phyloP scores from a whole-genome alignment of 306 rosid genomes.

The Pyrus pyrifolia region DNA sequence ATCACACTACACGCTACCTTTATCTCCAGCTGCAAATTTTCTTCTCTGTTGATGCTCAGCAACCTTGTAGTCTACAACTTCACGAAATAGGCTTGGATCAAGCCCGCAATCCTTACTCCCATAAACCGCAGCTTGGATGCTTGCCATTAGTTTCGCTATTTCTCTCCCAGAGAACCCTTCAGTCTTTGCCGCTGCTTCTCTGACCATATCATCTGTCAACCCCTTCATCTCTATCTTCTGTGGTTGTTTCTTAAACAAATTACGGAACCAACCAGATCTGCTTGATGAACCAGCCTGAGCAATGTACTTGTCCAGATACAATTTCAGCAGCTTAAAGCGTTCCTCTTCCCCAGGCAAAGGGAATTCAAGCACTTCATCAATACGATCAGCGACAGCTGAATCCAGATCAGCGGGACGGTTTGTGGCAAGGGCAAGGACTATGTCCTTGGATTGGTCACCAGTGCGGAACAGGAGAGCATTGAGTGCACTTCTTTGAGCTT shows the following conservation, averaged over 20 bases:
- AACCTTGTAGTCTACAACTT: slow-evolving; percentile 89
- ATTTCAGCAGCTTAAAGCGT: slow-evolving; percentile 76
- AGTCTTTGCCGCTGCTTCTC: slow-evolving; percentile 78
- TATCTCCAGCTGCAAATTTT: slow-evolving; percentile 56
- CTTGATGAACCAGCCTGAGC: slow-evolving; percentile 60
- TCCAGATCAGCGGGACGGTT: slow-evolving; percentile 97
- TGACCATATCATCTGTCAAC: slow-evolving; percentile 66
- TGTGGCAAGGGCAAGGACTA: slow-evolving; percentile 95
- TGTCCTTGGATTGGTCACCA: slow-evolving; percentile 97
- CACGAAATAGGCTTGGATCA: slow-evolving; percentile 66
- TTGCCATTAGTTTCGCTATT: slow-evolving; percentile 93
- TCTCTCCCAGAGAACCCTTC: slow-evolving; percentile 94
- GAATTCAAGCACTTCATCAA: slow-evolving; percentile 92
- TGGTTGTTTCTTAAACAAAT: slow-evolving; percentile 50
- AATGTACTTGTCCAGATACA: slow-evolving; percentile 82
- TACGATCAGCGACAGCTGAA: slow-evolving; percentile 92
- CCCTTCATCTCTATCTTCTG: slow-evolving; percentile 79
- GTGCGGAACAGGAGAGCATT: slow-evolving; percentile 97
- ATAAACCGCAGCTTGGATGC: slow-evolving; percentile 90
- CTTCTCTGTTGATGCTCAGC: slow-evolving; percentile 95
- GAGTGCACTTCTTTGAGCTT: slow-evolving; percentile 98
- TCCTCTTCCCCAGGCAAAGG: slow-evolving; percentile 92
- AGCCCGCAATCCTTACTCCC: slow-evolving; percentile 84
- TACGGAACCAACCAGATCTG: slow-evolving; percentile 53
- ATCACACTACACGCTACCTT: slow-evolving; percentile 17